Conservation (phyloP, 305 asterid species). For the Stenogyne calaminthoides region DNA sequence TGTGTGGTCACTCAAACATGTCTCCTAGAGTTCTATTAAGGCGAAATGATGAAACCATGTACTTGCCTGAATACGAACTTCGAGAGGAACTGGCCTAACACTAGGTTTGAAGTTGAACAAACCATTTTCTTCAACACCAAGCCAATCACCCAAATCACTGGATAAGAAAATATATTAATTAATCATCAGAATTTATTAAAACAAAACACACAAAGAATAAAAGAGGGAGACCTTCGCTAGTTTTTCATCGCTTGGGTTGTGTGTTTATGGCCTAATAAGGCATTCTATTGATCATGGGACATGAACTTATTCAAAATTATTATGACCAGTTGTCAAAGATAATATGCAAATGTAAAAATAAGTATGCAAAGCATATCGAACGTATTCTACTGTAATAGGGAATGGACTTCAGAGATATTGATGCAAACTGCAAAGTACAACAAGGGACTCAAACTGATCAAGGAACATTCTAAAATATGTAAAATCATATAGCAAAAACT, state of each 20-base stretch:
- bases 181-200: background rate
- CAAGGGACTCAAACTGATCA: background rate
- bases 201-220: background rate
- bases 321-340: background rate
- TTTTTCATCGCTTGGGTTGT: background rate
- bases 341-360: background rate
- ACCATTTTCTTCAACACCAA: conserved; percentile 95
- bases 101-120: conserved; percentile 98
- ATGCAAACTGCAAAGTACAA: too few species aligned
- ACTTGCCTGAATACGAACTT: conserved; percentile 99
- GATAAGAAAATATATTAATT: background rate
- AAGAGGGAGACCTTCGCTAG: background rate
- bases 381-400: background rate
- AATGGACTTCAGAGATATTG: too few species aligned
- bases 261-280: too few species aligned
- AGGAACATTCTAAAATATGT: conserved; percentile 22
- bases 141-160: conserved; percentile 98
- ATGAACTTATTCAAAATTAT: background rate
- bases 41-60: conserved; percentile 18
- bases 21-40: conserved; percentile 20
- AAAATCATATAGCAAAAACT: background rate
- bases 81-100: conserved; percentile 99
- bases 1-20: background rate
- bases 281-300: background rate
- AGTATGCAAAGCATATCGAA: background rate